Conservation (phyloP, 192 early-diverging fungal genomes). For the Coemansia sp. region DNA sequence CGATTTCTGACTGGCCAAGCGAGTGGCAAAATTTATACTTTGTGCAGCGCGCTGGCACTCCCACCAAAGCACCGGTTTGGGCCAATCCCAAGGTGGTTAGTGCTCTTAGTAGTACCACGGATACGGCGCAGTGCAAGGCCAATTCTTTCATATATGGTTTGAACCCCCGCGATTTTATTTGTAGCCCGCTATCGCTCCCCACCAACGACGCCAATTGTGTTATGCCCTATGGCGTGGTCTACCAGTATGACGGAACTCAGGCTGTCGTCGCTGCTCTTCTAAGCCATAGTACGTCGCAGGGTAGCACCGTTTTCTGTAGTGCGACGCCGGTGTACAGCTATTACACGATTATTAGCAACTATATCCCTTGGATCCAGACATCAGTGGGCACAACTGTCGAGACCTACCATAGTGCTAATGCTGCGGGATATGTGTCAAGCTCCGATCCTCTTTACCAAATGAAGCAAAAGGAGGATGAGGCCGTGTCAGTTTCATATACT, state of each 20-base stretch:
- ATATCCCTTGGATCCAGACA: conserved; percentile 21
- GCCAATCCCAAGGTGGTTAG: neutral
- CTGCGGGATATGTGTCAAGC: conserved; percentile 3
- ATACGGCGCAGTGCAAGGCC: neutral
- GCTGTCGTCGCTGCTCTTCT: conserved; percentile 12
- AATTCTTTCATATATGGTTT: conserved; percentile 8
- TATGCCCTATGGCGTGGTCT: conserved; percentile 19
- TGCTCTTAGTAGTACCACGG: neutral
- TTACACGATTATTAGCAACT: conserved; percentile 32
- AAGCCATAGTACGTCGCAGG: conserved; percentile 20
- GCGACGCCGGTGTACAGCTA: conserved; percentile 12
- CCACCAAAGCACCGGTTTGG: neutral
- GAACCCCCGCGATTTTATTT: conserved; percentile 16
- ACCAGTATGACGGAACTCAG: neutral
- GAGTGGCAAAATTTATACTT: conserved; percentile 14
- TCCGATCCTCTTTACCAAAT: conserved; percentile 1
- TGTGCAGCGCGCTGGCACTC: conserved; percentile 5
- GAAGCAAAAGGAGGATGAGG: neutral
- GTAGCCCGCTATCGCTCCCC: conserved; percentile 7
- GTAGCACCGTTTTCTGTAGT: conserved; percentile 15
- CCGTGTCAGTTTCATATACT: too few relatives aligned
- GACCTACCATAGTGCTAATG: neutral
- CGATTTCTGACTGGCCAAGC: conserved; percentile 7
- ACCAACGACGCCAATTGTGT: conserved; percentile 13
- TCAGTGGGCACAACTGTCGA: neutral